phyloP scores from a whole-genome alignment of 2,329 filamentous ascomycete genomes.

The Nigrospora osmanthi region DNA sequence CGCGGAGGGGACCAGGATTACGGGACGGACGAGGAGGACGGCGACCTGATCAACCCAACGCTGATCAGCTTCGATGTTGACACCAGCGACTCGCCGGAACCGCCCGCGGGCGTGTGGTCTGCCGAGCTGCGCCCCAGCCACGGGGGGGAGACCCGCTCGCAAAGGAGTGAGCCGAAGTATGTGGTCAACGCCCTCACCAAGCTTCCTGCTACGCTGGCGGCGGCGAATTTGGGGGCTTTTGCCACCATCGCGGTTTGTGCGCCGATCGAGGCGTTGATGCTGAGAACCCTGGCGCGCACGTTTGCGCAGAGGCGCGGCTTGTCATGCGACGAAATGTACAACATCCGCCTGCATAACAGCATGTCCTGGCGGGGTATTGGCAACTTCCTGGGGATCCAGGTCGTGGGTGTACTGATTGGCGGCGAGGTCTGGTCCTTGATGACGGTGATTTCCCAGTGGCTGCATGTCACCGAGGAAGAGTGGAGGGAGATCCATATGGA shows the following conservation, averaged over 20 bases:
- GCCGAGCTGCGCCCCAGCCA: conserved; percentile 48
- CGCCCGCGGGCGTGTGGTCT: conserved; percentile 46
- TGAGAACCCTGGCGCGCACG: conserved; percentile 35
- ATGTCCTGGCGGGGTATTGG: conserved; percentile 29
- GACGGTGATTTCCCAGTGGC: conserved; percentile 27
- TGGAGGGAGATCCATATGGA: conserved; percentile 28
- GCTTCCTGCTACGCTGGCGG: conserved; percentile 38
- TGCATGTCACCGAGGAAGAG: conserved; percentile 34
- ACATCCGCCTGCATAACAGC: conserved; percentile 21
- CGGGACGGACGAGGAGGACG: conserved; percentile 48
- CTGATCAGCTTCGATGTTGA: conserved; percentile 56
- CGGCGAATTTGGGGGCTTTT: conserved; percentile 37
- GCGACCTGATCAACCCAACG: conserved; percentile 46
- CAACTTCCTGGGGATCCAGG: conserved; percentile 37
- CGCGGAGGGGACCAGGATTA: conserved; percentile 40
- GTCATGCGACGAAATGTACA: no score
- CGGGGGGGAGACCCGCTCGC: conserved; percentile 19
- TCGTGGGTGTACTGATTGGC: conserved; percentile 34
- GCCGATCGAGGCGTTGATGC: conserved; percentile 37
- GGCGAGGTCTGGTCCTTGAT: conserved; percentile 37
- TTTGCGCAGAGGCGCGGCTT: conserved; percentile 29
- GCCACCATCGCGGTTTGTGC: conserved; percentile 32
- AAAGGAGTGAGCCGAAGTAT: conserved; percentile 27
- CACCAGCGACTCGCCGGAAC: conserved; percentile 43
- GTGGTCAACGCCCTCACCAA: conserved; percentile 41